phyloP scores from a whole-genome alignment of 768 basidiomycete genomes.

The Hericium coralloides region DNA sequence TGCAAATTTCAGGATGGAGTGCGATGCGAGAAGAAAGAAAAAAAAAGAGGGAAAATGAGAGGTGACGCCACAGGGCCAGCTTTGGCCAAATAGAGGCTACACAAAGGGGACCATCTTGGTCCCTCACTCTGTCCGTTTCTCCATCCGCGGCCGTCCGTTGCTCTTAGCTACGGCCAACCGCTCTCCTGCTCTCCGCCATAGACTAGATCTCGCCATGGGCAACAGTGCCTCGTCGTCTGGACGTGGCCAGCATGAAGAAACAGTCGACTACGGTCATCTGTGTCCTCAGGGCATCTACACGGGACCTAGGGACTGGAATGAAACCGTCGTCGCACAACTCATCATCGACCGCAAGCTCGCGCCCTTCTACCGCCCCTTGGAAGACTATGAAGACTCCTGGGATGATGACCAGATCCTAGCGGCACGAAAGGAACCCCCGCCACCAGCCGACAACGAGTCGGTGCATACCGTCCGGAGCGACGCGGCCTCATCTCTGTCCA shows the following conservation, averaged over 20 bases:
- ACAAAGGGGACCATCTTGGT: not conserved
- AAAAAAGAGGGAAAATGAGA: not conserved
- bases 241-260: constrained; percentile 68
- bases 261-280: constrained; percentile 76
- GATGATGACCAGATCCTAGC: constrained; percentile 81
- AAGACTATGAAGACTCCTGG: constrained; percentile 88
- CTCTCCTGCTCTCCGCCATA: not conserved
- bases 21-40: not conserved
- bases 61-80: not conserved
- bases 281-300: constrained; percentile 83
- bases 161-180: not conserved
- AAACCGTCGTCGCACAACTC: constrained; percentile 75
- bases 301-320: constrained; percentile 82
- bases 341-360: constrained; percentile 84
- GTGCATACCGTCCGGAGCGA: constrained; percentile 34
- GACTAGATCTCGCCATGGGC: constrained; percentile 46
- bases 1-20: too few relatives aligned
- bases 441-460: constrained; percentile 33
- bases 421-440: constrained; percentile 59
- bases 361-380: constrained; percentile 93
- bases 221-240: constrained; percentile 73
- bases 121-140: not conserved
- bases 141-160: not conserved
- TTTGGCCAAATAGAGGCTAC: constrained; percentile 1
- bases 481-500: constrained; percentile 22